phyloP scores from a whole-genome alignment of 345 rosid species.

The Gossypium australe region DNA sequence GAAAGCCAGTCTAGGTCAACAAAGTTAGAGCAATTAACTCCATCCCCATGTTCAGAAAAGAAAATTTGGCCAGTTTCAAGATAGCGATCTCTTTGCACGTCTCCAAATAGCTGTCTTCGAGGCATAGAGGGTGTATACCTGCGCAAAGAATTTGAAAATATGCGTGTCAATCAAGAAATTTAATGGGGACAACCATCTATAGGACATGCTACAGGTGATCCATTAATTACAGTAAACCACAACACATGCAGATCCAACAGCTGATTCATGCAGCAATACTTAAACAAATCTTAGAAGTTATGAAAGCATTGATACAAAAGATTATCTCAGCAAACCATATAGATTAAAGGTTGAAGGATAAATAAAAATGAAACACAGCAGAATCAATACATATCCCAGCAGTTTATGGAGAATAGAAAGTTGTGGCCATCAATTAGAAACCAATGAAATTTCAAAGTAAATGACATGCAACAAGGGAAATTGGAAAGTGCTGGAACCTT shows the following conservation, averaged over 20 bases:
- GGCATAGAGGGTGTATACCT: conserved; percentile 85
- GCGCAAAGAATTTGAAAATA: conserved; percentile 12
- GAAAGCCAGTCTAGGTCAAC: conserved; percentile 92
- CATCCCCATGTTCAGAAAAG: conserved; percentile 65
- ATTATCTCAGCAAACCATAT: neutral
- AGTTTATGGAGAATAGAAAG: neutral
- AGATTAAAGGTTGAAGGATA: neutral
- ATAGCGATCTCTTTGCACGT: conserved; percentile 42
- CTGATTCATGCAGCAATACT: neutral
- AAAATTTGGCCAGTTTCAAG: conserved; percentile 44
- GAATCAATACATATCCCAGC: neutral
- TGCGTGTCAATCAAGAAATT: conserved; percentile 8
- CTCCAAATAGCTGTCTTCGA: conserved; percentile 68
- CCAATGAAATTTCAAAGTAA: neutral
- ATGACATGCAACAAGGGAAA: neutral
- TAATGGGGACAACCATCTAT: neutral
- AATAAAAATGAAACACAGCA: neutral
- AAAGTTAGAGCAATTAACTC: conserved; percentile 75
- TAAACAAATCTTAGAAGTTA: neutral
- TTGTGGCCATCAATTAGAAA: neutral
- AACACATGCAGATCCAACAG: neutral
- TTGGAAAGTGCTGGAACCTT: conserved; percentile 42
- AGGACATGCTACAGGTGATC: neutral
- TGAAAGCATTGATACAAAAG: neutral
- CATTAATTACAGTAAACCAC: neutral